Evolutionary conservation across 768 basidiomycete genomes (phyloP).

Genomic region (Russula sp.): DNA sequence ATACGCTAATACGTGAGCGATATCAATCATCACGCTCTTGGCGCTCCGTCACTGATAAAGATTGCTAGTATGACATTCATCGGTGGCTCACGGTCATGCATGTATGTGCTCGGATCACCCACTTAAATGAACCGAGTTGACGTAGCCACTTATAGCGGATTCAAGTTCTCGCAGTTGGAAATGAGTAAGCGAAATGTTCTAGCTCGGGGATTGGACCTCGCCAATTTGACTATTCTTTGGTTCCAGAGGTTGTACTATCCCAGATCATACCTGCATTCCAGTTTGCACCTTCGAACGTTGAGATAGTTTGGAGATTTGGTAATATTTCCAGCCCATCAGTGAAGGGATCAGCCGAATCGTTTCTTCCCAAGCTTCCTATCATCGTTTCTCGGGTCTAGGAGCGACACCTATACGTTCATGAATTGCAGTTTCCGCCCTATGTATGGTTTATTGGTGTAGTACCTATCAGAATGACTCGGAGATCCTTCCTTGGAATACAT

Average conservation of each 20-base stretch:
- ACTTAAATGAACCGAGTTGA: background rate
- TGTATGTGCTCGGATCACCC: background rate
- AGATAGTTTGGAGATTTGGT: background rate
- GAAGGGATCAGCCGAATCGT: too few species aligned
- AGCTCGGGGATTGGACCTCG: background rate
- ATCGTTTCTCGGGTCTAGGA: too few species aligned
- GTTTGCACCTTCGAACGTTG: background rate
- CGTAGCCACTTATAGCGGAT: background rate
- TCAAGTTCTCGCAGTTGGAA: constrained; percentile 5
- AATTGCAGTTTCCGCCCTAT: too few species aligned
- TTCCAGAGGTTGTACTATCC: background rate
- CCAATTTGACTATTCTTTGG: background rate
- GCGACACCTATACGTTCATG: background rate
- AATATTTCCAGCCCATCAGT: too few species aligned
- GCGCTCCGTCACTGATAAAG: background rate
- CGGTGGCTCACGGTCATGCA: constrained; percentile 1
- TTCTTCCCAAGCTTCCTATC: too few species aligned
- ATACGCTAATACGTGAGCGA: constrained; percentile 20
- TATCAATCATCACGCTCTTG: background rate
- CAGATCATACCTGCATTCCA: background rate
- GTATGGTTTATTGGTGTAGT: too few species aligned
- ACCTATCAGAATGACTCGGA: too few species aligned
- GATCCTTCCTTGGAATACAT: too few species aligned
- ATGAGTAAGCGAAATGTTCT: background rate
- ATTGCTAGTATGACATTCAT: constrained; percentile 6